These are phyloP conservation scores for Aspergillus vadensis DNA, from an alignment of 2,329 filamentous ascomycete species.

Conservation along the genomic window DNA sequence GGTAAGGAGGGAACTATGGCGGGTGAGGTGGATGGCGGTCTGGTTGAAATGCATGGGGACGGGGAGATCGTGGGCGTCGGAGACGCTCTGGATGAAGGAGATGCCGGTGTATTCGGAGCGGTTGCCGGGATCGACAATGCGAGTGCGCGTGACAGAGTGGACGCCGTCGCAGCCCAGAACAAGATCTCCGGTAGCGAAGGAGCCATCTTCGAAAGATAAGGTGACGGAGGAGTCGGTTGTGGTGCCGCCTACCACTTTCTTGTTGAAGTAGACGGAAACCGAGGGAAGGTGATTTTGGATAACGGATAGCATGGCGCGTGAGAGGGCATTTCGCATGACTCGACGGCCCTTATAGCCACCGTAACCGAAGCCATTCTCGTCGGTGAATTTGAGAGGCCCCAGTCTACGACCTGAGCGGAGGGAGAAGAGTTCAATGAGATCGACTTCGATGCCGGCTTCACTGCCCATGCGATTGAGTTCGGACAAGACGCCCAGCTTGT, in stretches of 20 bases:
- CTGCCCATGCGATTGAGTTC: conserved; percentile 33
- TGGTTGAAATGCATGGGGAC: conserved; percentile 30
- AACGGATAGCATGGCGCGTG: conserved; percentile 36
- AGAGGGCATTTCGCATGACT: conserved; percentile 36
- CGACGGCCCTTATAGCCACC: conserved; percentile 33
- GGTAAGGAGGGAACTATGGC: conserved; percentile 39
- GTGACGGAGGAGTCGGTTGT: conserved; percentile 23
- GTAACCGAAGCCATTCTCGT: conserved; percentile 28
- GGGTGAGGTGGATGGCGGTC: conserved; percentile 38
- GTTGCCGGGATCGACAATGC: conserved; percentile 37
- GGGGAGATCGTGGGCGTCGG: conserved; percentile 24
- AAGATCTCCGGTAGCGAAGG: conserved; percentile 36
- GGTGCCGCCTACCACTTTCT: conserved; percentile 13
- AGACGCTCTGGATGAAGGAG: conserved; percentile 40
- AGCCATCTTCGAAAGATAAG: conserved; percentile 36
- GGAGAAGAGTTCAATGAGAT: conserved; percentile 36
- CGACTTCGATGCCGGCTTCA: conserved; percentile 32
- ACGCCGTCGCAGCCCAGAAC: conserved; percentile 45
- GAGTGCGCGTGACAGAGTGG: conserved; percentile 40
- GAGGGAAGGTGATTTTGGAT: conserved; percentile 20
- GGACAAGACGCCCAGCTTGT: conserved; percentile 36
- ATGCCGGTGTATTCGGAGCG: conserved; percentile 44
- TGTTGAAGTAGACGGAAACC: conserved; percentile 9
- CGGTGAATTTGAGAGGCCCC: conserved; percentile 33
- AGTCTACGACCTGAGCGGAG: conserved; percentile 34